Evolutionary conservation across 2,329 filamentous ascomycete genomes (phyloP), one percentile per base, ranked within the genome.

Genomic region (Diaporthe australafricana): DNA sequence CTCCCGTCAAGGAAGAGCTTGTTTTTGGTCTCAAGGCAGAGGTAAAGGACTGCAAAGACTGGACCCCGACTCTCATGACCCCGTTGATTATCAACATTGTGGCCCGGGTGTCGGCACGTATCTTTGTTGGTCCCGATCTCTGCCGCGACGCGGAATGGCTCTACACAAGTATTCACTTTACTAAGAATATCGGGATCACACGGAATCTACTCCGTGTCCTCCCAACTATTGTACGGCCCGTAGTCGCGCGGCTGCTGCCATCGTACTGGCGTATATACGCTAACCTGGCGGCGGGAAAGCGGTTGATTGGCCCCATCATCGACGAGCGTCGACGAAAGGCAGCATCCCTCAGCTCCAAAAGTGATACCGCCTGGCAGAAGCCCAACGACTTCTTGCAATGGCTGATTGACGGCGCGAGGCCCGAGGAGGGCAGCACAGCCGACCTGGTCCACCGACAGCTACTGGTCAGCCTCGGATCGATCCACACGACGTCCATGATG

Each of bases 61-160:
- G 47, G 47, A 50, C 20, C 5, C 20, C 20, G 11, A n/a, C n/a
- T 50, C 47, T 22, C n/a, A 27, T 50, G 17, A 20, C 20, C n/a
- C 17, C 20, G 47, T 22, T 50, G 17, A 20, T 50, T 12, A 20
- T 86, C 3, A 77, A 81, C 22, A 75, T 86, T 9, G 81, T 89
- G 9, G 84, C 85, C 12, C 84, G 85, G 8, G 74, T 88, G 12
- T 87, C 86, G 0, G 84, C 86, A 1, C 80, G 85, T 7, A 82
- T 87, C 3, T 87, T 88, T 72, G 76, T 88, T 2, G 86, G 86
- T 4, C 74, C 77, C 4, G 77, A 80, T 4, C 75, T 87, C 17
- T 86, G 84, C 76, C 83, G 84, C 12, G 81, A 88, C 75, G 76
- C 81, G 32, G 77, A 81, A 50, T 88, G 86, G 86, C 80, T 87